Percentiles rank a stretch among this genome's conserved stretches.
phyloP scores from a whole-genome alignment of 192 early-diverging fungal species.

The Podila epigama region DNA sequence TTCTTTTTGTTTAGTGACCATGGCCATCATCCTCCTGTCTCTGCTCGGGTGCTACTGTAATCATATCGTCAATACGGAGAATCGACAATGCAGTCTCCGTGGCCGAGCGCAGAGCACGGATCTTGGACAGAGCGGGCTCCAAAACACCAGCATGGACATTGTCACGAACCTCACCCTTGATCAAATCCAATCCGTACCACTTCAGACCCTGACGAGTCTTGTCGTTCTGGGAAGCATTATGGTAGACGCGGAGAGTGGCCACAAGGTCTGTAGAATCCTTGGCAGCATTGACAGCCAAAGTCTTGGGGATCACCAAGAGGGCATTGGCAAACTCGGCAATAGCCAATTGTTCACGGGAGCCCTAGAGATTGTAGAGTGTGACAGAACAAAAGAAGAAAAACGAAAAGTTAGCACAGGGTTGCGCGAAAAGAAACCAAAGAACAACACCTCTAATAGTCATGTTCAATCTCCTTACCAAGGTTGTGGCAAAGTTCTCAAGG shows the following conservation, averaged over 20 bases:
- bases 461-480: slow-evolving; percentile 64
- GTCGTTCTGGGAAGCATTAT: slow-evolving; percentile 90
- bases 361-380: too few species aligned
- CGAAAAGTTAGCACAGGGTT: not conserved
- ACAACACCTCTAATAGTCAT: not conserved
- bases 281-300: slow-evolving; percentile 96
- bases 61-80: slow-evolving; percentile 95
- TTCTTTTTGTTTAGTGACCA: slow-evolving; percentile 58
- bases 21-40: slow-evolving; percentile 60
- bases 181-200: slow-evolving; percentile 92
- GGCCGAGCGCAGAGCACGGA: slow-evolving; percentile 96
- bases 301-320: slow-evolving; percentile 96
- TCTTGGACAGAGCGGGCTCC: slow-evolving; percentile 98
- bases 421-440: not conserved
- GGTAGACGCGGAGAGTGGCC: slow-evolving; percentile 94
- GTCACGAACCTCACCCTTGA: slow-evolving; percentile 92
- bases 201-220: slow-evolving; percentile 80
- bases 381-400: not conserved
- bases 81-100: slow-evolving; percentile 99
- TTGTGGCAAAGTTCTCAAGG: slow-evolving; percentile 98
- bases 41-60: slow-evolving; percentile 69
- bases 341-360: slow-evolving; percentile 97
- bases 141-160: slow-evolving; percentile 94
- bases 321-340: slow-evolving; percentile 98
- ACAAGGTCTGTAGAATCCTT: slow-evolving; percentile 98